phyloP scores from a whole-genome alignment of 2,329 filamentous ascomycete species.

The Dryadomyces quercus-mongolicae region DNA sequence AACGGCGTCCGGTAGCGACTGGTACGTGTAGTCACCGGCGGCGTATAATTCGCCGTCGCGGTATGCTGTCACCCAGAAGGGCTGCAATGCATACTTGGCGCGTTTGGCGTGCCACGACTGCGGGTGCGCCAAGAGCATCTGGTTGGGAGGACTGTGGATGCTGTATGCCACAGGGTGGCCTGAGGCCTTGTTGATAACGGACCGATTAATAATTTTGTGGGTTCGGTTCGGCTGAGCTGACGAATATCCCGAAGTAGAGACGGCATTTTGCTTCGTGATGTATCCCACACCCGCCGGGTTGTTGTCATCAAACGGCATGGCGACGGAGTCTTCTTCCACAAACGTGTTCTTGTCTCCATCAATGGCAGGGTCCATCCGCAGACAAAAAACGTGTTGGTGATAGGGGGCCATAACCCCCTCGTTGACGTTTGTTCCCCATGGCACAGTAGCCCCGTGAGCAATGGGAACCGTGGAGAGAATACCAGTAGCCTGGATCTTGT shows the following conservation, averaged over 20 bases:
- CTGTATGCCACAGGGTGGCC: constrained; percentile 32
- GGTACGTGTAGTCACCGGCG: constrained; percentile 29
- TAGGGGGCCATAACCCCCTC: constrained; percentile 54
- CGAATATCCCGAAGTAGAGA: constrained; percentile 31
- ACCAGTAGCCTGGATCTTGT: constrained; percentile 54
- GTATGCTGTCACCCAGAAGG: constrained; percentile 32
- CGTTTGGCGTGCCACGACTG: constrained; percentile 26
- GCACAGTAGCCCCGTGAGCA: constrained; percentile 14
- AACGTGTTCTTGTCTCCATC: constrained; percentile 47
- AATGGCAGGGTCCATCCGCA: constrained; percentile 51
- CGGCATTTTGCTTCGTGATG: constrained; percentile 25
- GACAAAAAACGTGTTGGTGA: constrained; percentile 57
- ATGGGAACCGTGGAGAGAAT: constrained; percentile 51
- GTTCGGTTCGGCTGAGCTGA: constrained; percentile 36
- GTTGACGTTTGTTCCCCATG: constrained; percentile 50
- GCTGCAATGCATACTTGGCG: constrained; percentile 28
- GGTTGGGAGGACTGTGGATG: constrained; percentile 30
- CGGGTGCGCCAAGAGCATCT: constrained; percentile 28
- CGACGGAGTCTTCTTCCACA: constrained; percentile 21
- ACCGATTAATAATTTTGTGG: constrained; percentile 37
- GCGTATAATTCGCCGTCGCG: constrained; percentile 30
- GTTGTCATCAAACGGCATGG: constrained; percentile 25
- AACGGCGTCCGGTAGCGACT: constrained; percentile 26
- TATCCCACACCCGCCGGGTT: constrained; percentile 41
- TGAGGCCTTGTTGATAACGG: constrained; percentile 25